These are phyloP conservation scores for Pyracantha coccinea DNA, from an alignment of 331 rosid species.

Conservation along the genomic window DNA sequence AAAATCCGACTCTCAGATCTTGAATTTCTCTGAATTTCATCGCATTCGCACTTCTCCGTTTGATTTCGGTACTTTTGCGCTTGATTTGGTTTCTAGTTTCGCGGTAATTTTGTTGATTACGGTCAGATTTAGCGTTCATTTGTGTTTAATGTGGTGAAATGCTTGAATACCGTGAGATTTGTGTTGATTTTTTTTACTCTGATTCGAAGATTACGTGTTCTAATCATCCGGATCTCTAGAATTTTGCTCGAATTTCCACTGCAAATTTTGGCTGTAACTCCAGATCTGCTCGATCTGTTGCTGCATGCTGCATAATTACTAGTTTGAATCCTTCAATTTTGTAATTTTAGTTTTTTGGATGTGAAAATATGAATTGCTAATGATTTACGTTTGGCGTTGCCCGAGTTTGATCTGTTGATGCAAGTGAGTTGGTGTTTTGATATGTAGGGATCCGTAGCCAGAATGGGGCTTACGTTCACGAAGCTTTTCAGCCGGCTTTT, in stretches of 20 bases:
- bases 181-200: neutral
- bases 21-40: neutral
- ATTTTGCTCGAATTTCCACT: neutral
- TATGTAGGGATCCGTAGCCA: conserved; percentile 39
- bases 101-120: neutral
- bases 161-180: neutral
- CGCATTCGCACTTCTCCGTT: conserved; percentile 8
- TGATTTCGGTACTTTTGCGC: neutral
- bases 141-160: neutral
- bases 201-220: conserved; percentile 28
- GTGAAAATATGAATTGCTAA: neutral
- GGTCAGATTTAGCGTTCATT: neutral
- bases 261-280: neutral
- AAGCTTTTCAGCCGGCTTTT: conserved; percentile 98
- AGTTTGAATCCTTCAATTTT: neutral
- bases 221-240: conserved; percentile 29
- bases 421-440: conserved; percentile 3
- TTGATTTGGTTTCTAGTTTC: neutral
- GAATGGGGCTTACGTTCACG: conserved; percentile 97
- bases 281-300: conserved; percentile 40
- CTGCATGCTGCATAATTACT: neutral
- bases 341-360: neutral
- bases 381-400: neutral
- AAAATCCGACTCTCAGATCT: conserved; percentile 18
- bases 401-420: neutral